phyloP scores from a whole-genome alignment of 345 rosid genomes.

The Psidium friedrichsthalianum region DNA sequence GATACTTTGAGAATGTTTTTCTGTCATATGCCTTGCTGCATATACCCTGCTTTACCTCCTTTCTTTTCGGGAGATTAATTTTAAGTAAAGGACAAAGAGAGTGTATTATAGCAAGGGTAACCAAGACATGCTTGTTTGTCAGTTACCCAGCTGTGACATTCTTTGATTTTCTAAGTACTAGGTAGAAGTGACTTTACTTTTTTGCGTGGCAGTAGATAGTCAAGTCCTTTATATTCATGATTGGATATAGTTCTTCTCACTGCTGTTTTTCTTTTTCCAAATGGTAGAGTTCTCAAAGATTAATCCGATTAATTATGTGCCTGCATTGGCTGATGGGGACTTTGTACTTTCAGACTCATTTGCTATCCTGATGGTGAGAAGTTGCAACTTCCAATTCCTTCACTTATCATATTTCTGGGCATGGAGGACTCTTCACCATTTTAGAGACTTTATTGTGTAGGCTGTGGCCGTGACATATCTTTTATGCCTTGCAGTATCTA shows the following conservation, averaged over 20 bases:
- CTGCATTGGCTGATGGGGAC: constrained; percentile 68
- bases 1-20: not conserved
- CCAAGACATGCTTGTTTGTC: not conserved
- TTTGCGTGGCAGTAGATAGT: not conserved
- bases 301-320: constrained; percentile 77
- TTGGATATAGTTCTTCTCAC: not conserved
- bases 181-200: not conserved
- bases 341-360: constrained; percentile 57
- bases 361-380: constrained; percentile 51
- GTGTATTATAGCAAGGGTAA: not conserved
- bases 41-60: not conserved
- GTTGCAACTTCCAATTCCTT: not conserved
- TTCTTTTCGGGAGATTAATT: not conserved
- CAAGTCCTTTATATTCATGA: not conserved
- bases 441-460: not conserved
- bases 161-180: not conserved
- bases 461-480: not conserved
- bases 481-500: constrained; percentile 37
- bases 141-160: not conserved
- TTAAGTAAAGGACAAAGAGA: not conserved
- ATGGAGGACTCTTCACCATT: not conserved
- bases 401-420: not conserved
- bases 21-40: not conserved
- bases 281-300: constrained; percentile 50
- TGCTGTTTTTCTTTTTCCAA: not conserved